Conservation (phyloP, 192 early-diverging fungal genomes). For the Gigaspora rosea region DNA sequence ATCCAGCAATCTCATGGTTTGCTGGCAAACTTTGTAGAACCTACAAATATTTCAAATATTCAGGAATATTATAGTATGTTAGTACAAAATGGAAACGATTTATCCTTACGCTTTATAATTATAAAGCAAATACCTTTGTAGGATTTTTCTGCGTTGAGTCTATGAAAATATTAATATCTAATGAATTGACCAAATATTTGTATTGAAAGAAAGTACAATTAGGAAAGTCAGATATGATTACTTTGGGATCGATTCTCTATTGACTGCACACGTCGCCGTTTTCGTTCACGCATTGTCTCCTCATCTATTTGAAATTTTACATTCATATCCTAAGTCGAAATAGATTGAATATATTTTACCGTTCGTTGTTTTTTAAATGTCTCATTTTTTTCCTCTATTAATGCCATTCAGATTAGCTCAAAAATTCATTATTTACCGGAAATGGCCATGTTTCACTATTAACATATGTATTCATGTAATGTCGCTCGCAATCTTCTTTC, state of each 20-base stretch:
- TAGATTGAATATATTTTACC: conserved; percentile 10
- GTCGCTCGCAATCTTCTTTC: conserved; percentile 83
- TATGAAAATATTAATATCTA: not conserved
- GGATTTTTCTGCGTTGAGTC: not conserved
- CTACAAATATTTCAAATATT: conserved; percentile 32
- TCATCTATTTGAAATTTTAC: conserved; percentile 63
- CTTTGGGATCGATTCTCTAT: conserved; percentile 36
- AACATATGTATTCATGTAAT: conserved; percentile 87
- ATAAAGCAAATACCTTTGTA: not conserved
- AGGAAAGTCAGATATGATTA: not conserved
- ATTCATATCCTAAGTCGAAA: conserved; percentile 62
- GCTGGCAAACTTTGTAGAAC: conserved; percentile 82
- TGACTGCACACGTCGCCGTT: conserved; percentile 38
- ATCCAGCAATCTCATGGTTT: conserved; percentile 96
- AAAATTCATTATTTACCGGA: conserved; percentile 57
- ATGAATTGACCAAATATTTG: not conserved
- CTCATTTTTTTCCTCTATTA: not conserved
- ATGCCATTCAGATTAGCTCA: not conserved
- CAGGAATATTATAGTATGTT: no score
- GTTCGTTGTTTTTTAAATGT: not conserved
- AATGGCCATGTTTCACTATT: conserved; percentile 77
- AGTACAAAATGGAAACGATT: no score
- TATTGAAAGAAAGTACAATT: not conserved
- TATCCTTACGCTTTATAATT: no score
- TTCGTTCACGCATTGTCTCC: conserved; percentile 41